phyloP scores from a whole-genome alignment of 2,329 filamentous ascomycete genomes.

The Ramularia collo-cygni region DNA sequence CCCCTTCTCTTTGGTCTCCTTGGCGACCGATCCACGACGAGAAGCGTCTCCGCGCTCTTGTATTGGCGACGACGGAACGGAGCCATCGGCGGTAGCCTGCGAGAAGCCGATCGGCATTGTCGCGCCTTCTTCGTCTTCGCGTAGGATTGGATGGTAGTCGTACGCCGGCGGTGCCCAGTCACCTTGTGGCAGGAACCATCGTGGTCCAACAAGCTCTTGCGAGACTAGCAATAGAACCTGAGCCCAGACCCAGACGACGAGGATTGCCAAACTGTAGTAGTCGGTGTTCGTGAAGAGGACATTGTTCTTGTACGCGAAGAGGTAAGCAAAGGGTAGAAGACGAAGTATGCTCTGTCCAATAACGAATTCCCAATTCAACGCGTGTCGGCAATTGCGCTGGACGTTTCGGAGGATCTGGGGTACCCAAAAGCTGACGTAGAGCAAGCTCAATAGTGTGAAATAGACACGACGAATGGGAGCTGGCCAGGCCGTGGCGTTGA shows the following conservation, averaged over 20 bases:
- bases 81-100: constrained; percentile 23
- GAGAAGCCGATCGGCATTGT: constrained; percentile 66
- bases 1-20: constrained; percentile 44
- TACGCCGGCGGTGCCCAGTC: constrained; percentile 66
- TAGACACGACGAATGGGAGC: constrained; percentile 47
- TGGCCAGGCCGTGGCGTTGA: constrained; percentile 51
- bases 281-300: constrained; percentile 72
- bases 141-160: constrained; percentile 88
- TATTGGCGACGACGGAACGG: constrained; percentile 21
- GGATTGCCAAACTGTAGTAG: constrained; percentile 53
- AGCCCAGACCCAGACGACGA: constrained; percentile 76
- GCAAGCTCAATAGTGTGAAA: constrained; percentile 57
- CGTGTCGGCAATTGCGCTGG: constrained; percentile 83
- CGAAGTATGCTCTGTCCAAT: constrained; percentile 74
- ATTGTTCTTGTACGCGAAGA: constrained; percentile 72
- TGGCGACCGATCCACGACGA: constrained; percentile 12
- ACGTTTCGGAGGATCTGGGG: constrained; percentile 90
- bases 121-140: constrained; percentile 75
- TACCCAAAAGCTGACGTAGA: constrained; percentile 84
- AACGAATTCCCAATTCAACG: constrained; percentile 86
- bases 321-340: constrained; percentile 74
- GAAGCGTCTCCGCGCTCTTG: constrained; percentile 20
- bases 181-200: constrained; percentile 68
- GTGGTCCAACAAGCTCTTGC: constrained; percentile 78
- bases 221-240: constrained; percentile 72